phyloP scores from a whole-genome alignment of 1,284 basidiomycete species.

The Sanghuangporus baumii region DNA sequence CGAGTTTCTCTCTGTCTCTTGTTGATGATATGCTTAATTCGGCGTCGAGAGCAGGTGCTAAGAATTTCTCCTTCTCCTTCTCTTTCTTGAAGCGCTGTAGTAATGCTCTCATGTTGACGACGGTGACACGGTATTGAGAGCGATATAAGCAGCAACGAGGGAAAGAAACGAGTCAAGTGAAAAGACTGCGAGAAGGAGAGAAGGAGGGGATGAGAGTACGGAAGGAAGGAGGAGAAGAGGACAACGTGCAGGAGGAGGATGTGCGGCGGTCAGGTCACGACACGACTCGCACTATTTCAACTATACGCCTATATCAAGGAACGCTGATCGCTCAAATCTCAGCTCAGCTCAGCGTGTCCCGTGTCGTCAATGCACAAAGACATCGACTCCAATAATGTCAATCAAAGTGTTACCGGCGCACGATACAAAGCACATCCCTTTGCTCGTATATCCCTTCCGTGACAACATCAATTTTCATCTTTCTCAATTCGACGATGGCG shows the following conservation, averaged over 20 bases:
- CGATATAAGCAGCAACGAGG: slow-evolving; percentile 3
- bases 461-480: slow-evolving; percentile 38
- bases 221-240: background rate
- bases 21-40: slow-evolving; percentile 23
- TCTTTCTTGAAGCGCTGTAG: slow-evolving; percentile 62
- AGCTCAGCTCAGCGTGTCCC: background rate
- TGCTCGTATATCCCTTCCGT: slow-evolving; percentile 44
- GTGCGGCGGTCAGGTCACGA: background rate
- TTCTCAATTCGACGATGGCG: slow-evolving; percentile 51
- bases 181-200: slow-evolving; percentile 12
- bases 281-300: background rate
- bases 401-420: slow-evolving; percentile 43
- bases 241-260: background rate
- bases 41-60: slow-evolving; percentile 23
- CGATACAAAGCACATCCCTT: slow-evolving; percentile 59
- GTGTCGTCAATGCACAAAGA: background rate
- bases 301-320: too few relatives aligned
- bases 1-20: slow-evolving; percentile 55
- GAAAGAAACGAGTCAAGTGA: background rate
- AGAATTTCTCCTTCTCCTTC: slow-evolving; percentile 57
- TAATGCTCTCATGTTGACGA: slow-evolving; percentile 60
- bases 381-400: background rate
- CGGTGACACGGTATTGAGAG: slow-evolving; percentile 7
- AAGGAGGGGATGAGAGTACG: slow-evolving; percentile 1
- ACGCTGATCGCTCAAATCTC: background rate